Evolutionary conservation across 169 alveolate genomes (phyloP).

Genomic region (Plasmodium coatneyi): DNA sequence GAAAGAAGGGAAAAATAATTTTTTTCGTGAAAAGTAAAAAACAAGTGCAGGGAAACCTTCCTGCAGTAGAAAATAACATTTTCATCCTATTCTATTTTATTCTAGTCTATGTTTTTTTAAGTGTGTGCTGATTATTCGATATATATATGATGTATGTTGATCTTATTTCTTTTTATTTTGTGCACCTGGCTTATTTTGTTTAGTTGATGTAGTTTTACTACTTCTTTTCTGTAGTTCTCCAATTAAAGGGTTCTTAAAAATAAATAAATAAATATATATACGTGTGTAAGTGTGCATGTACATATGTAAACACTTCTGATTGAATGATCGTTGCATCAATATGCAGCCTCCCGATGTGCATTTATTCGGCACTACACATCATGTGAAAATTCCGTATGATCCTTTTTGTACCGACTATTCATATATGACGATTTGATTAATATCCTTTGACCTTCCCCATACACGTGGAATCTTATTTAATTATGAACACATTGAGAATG

Average conservation of each 20-base stretch:
- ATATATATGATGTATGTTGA: too few relatives aligned
- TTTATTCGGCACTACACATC: background rate
- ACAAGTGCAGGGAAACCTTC: background rate
- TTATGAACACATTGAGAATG: background rate
- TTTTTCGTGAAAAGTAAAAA: background rate
- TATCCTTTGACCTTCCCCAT: background rate
- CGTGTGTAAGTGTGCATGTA: background rate
- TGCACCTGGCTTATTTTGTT: background rate
- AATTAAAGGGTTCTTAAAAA: too few relatives aligned
- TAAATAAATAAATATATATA: too few relatives aligned
- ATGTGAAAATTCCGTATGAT: background rate
- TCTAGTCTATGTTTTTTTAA: too few relatives aligned
- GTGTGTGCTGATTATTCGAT: background rate
- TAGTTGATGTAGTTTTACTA: background rate
- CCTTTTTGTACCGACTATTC: background rate
- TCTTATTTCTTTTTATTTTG: background rate
- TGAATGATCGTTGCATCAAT: background rate
- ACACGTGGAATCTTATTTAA: background rate
- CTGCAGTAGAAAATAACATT: background rate
- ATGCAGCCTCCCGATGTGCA: background rate
- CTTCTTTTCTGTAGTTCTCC: background rate
- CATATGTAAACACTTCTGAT: background rate
- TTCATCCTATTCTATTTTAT: background rate
- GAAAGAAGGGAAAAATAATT: too few relatives aligned
- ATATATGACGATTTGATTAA: too few relatives aligned